Evolutionary conservation across 495 filamentous ascomycete species (phyloP).

Genomic region (Aspergillus diversus): DNA sequence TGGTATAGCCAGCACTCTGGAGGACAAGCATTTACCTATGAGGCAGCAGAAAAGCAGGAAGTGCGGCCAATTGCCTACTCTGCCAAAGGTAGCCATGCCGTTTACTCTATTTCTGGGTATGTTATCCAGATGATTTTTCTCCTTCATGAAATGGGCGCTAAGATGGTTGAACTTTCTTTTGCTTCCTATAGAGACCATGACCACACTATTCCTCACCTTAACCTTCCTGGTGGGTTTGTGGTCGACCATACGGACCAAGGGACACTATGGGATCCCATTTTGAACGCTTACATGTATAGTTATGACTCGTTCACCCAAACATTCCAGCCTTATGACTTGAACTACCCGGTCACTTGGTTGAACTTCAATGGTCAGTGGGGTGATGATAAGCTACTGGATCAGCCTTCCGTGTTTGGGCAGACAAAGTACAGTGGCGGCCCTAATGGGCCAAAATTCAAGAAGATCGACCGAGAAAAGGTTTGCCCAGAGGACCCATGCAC

Average conservation of each 20-base stretch:
- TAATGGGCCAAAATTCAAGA: conserved; percentile 59
- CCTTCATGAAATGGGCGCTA: not conserved
- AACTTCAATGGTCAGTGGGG: conserved; percentile 61
- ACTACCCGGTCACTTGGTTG: conserved; percentile 53
- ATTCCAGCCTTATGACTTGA: conserved; percentile 47
- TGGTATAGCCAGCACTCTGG: conserved; percentile 68
- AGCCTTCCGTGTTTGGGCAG: conserved; percentile 54
- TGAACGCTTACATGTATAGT: conserved; percentile 54
- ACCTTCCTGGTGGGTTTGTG: conserved; percentile 60
- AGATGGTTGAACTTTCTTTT: not conserved
- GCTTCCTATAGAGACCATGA: conserved; percentile 47
- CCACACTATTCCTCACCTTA: conserved; percentile 67
- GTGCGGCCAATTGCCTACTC: conserved; percentile 56
- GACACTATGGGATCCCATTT: conserved; percentile 56
- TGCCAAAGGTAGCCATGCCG: conserved; percentile 61
- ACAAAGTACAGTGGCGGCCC: conserved; percentile 55
- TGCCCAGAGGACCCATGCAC: conserved; percentile 45
- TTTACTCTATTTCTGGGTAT: conserved; percentile 58
- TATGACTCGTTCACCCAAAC: conserved; percentile 41
- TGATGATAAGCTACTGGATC: conserved; percentile 57
- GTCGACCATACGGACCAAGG: conserved; percentile 65
- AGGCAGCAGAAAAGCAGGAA: conserved; percentile 55
- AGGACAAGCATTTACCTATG: conserved; percentile 66
- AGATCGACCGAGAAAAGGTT: conserved; percentile 48
- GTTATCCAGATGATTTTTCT: not conserved